Evolutionary conservation across 1,284 basidiomycete genomes (phyloP).

Genomic region (Ceratobasidium sp.): DNA sequence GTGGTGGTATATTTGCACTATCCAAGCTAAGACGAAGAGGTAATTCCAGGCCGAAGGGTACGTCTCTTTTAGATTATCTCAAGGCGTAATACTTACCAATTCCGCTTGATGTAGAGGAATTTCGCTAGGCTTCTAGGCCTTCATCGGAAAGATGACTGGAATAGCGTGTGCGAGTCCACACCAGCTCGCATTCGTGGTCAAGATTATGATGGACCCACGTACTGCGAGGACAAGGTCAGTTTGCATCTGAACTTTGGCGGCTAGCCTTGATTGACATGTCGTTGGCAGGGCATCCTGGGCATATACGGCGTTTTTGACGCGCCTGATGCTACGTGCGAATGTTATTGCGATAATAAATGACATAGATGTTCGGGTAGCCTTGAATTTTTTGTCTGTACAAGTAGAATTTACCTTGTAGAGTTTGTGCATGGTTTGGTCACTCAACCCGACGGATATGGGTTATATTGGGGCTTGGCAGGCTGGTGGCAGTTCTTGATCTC

Average conservation of each 20-base stretch:
- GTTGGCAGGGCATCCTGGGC: constrained; percentile 16
- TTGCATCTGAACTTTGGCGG: neutral
- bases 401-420: neutral
- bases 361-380: neutral
- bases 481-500: neutral
- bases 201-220: constrained; percentile 14
- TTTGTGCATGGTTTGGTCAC: no score
- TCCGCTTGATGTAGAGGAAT: constrained; percentile 17
- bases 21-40: neutral
- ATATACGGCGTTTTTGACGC: constrained; percentile 43
- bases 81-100: neutral
- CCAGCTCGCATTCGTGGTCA: constrained; percentile 2
- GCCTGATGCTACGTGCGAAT: constrained; percentile 28
- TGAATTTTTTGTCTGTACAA: neutral
- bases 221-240: constrained; percentile 40
- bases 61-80: neutral
- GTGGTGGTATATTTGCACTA: constrained; percentile 2
- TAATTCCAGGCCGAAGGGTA: constrained; percentile 22
- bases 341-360: constrained; percentile 13
- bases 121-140: constrained; percentile 33
- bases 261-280: neutral
- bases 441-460: no score
- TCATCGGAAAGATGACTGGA: constrained; percentile 30
- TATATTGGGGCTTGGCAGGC: no score
- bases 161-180: constrained; percentile 36